Percentiles rank a stretch among this genome's conserved stretches.
These are phyloP conservation scores for Dendrobium huoshanense DNA, from an alignment of 106 monocot species.

Conservation along the genomic window DNA sequence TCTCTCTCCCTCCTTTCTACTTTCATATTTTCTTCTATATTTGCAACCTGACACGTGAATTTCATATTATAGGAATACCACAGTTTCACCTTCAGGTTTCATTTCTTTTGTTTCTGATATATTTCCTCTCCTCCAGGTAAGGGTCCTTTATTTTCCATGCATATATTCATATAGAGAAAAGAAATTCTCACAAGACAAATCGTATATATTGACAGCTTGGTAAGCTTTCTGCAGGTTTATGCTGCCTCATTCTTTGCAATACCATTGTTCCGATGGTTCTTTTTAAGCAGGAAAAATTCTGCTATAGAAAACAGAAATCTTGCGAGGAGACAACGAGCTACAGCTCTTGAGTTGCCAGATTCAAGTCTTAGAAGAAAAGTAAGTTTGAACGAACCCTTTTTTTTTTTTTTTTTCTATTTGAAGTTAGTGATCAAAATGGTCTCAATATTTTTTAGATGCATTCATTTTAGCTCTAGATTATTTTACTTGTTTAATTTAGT, in stretches of 20 bases:
- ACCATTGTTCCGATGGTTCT: slow-evolving; percentile 78
- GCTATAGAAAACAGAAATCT: slow-evolving; percentile 61
- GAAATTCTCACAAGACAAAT: too few relatives aligned
- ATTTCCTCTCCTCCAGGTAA: slow-evolving; percentile 92
- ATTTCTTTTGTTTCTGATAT: slow-evolving; percentile 85
- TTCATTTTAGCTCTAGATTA: too few relatives aligned
- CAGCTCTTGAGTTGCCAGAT: slow-evolving; percentile 55
- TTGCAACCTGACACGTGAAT: neutral
- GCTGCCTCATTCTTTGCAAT: slow-evolving; percentile 95
- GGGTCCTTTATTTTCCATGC: neutral
- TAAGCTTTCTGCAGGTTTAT: slow-evolving; percentile 52
- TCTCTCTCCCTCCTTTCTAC: neutral
- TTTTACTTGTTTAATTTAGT: too few relatives aligned
- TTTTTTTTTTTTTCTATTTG: neutral
- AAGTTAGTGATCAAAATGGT: neutral
- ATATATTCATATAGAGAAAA: too few relatives aligned
- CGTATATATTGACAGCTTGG: neutral
- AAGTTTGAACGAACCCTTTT: slow-evolving; percentile 1
- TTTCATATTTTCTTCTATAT: slow-evolving; percentile 9
- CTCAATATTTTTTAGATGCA: too few relatives aligned
- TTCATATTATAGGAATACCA: slow-evolving; percentile 40
- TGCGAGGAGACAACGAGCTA: slow-evolving; percentile 65
- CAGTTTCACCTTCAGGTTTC: slow-evolving; percentile 51
- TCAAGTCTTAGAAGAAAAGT: slow-evolving; percentile 72
- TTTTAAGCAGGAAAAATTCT: slow-evolving; percentile 49